Evolutionary conservation across 2,329 filamentous ascomycete species (phyloP).

Genomic region (Harringtonia aguacate): DNA sequence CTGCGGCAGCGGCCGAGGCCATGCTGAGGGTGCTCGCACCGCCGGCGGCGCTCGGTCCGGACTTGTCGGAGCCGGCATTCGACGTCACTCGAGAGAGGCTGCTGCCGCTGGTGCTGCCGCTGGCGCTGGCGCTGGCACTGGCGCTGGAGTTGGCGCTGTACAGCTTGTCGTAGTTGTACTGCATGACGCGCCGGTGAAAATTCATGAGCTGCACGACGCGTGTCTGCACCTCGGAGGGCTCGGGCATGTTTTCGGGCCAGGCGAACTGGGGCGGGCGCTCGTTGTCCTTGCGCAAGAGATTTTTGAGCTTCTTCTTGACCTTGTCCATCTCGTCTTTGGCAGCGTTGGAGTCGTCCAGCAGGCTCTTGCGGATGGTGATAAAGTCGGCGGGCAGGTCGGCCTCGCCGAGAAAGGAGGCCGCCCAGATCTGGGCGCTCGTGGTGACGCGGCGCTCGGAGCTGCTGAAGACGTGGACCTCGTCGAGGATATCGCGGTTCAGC

Average conservation of each 20-base stretch:
- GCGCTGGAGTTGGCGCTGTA: conserved; percentile 35
- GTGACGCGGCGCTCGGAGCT: conserved; percentile 92
- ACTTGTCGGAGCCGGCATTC: conserved; percentile 5
- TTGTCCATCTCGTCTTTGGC: conserved; percentile 99
- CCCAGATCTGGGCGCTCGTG: conserved; percentile 94
- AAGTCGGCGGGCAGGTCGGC: conserved; percentile 78
- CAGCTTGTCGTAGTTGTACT: conserved; percentile 80
- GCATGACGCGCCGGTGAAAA: conserved; percentile 91
- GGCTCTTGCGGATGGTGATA: conserved; percentile 84
- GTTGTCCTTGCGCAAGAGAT: conserved; percentile 80
- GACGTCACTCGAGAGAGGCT: not conserved
- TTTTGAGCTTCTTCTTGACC: conserved; percentile 98
- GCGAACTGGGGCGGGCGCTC: conserved; percentile 91
- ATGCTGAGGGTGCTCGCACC: too few species aligned
- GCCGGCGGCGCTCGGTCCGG: not conserved
- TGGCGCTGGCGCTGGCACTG: not conserved
- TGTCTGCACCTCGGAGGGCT: conserved; percentile 85
- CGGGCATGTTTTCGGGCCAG: conserved; percentile 93
- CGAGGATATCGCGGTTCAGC: conserved; percentile 83
- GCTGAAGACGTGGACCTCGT: conserved; percentile 90
- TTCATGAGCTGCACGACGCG: conserved; percentile 95
- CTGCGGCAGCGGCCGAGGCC: not conserved
- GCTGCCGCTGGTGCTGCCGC: not conserved
- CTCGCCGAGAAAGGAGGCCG: conserved; percentile 75
- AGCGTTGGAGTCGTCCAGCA: conserved; percentile 94